A percentile compares a stretch with the other conserved stretches of the same genome.
These are phyloP conservation scores for Saccharomycopsis crataegensis DNA, from an alignment of 1,139 yeast species.

Conservation along the genomic window DNA sequence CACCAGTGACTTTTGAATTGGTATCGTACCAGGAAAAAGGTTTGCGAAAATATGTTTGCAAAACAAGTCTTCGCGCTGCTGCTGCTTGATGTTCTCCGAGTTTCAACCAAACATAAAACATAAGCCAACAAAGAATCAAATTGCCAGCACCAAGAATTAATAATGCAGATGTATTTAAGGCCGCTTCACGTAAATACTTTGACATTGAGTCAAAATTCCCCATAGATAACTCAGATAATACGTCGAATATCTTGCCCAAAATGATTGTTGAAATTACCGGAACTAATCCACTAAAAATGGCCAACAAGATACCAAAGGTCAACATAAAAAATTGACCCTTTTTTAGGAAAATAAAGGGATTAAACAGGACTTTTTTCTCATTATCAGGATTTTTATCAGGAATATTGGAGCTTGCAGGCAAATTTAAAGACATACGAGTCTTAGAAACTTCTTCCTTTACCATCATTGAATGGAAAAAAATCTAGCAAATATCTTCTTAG, in stretches of 20 bases:
- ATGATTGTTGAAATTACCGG: constrained; percentile 60
- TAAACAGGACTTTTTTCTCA: background rate
- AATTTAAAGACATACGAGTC: no score
- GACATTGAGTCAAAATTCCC: constrained; percentile 27
- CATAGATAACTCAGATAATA: constrained; percentile 35
- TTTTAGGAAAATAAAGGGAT: background rate
- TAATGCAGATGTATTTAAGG: constrained; percentile 45
- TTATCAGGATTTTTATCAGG: no score
- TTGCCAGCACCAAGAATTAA: constrained; percentile 51
- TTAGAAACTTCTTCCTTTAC: no score
- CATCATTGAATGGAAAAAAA: no score
- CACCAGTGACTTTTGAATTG: constrained; percentile 49
- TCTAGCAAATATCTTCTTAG: no score
- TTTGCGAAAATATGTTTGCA: constrained; percentile 32
- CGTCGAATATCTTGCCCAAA: constrained; percentile 56
- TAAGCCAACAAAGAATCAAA: constrained; percentile 45
- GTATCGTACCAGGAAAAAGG: constrained; percentile 55
- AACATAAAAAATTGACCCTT: background rate
- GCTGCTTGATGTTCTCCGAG: constrained; percentile 68
- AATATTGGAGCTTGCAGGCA: no score
- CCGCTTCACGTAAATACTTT: constrained; percentile 38
- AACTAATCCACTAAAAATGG: constrained; percentile 40
- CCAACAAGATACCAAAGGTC: constrained; percentile 20
- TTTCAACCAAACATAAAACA: constrained; percentile 55
- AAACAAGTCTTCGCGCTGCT: constrained; percentile 44